phyloP scores from a whole-genome alignment of 805 yeast genomes.

The Aciculoconidium aculeatum region DNA sequence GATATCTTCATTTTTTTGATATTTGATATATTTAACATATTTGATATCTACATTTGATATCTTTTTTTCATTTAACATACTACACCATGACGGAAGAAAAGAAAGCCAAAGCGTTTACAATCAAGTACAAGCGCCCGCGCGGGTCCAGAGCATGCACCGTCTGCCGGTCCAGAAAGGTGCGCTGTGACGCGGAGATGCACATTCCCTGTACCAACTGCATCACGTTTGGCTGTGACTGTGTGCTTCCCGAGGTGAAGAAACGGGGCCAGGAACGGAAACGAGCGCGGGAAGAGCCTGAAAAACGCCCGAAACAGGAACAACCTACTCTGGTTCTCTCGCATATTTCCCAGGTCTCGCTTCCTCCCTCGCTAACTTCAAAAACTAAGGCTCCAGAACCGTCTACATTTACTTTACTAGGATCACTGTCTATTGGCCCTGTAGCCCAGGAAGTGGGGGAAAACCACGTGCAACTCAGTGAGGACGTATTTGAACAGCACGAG shows the following conservation, averaged over 20 bases:
- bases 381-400: constrained; percentile 21
- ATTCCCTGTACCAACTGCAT: constrained; percentile 58
- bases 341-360: constrained; percentile 36
- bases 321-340: too few relatives aligned
- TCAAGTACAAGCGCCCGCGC: constrained; percentile 48
- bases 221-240: constrained; percentile 68
- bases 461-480: constrained; percentile 41
- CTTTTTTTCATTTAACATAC: too few relatives aligned
- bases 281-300: too few relatives aligned
- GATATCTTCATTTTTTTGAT: too few relatives aligned
- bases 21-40: too few relatives aligned
- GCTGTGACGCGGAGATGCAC: constrained; percentile 63
- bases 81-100: constrained; percentile 11
- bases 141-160: constrained; percentile 71
- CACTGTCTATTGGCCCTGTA: constrained; percentile 44
- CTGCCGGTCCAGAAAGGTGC: constrained; percentile 75
- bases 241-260: constrained; percentile 55
- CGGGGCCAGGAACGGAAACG: too few relatives aligned
- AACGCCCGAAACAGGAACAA: too few relatives aligned
- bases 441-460: constrained; percentile 43
- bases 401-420: constrained; percentile 46
- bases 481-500: constrained; percentile 30
- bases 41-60: too few relatives aligned
- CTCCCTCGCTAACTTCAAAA: constrained; percentile 39
- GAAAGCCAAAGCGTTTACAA: constrained; percentile 40